These are phyloP conservation scores for Russula compacta DNA, from an alignment of 768 basidiomycete species.

Conservation along the genomic window DNA sequence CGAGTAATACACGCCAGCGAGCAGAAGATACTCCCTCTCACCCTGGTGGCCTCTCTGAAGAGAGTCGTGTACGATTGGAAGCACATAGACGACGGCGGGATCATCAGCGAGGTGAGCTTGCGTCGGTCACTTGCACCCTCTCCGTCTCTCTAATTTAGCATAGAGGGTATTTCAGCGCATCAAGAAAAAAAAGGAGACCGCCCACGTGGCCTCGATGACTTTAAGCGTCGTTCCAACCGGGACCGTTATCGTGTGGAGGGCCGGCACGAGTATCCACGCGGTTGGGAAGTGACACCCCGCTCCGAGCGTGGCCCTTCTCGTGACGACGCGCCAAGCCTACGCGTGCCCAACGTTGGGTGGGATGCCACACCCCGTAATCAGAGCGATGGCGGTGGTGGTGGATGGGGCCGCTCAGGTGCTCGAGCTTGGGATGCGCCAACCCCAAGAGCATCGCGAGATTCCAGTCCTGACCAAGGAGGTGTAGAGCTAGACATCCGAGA, in stretches of 20 bases:
- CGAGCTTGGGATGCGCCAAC: conserved; percentile 79
- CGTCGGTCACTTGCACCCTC: not conserved
- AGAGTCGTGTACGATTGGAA: conserved; percentile 60
- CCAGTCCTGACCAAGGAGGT: conserved; percentile 58
- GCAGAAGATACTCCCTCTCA: conserved; percentile 92
- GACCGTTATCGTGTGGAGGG: conserved; percentile 37
- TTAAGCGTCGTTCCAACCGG: conserved; percentile 85
- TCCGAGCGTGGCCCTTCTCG: conserved; percentile 39
- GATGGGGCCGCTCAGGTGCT: conserved; percentile 50
- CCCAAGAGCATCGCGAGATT: conserved; percentile 55
- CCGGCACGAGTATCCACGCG: conserved; percentile 24
- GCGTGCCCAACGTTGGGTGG: conserved; percentile 90
- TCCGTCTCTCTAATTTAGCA: not conserved
- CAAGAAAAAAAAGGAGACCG: conserved; percentile 48
- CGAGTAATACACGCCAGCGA: conserved; percentile 55
- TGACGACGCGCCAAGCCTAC: conserved; percentile 69
- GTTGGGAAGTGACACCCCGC: conserved; percentile 57
- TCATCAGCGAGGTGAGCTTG: conserved; percentile 48
- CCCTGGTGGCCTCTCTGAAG: conserved; percentile 78
- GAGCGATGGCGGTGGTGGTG: conserved; percentile 45
- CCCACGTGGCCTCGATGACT: conserved; percentile 82
- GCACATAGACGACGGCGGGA: conserved; percentile 67
- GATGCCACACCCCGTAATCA: conserved; percentile 76
- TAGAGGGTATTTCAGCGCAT: conserved; percentile 65
- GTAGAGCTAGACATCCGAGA: conserved; percentile 69